Evolutionary conservation across 2,329 filamentous ascomycete genomes (phyloP), one percentile per base, ranked within the genome.

Genomic region (Aspergillus ibericus): DNA sequence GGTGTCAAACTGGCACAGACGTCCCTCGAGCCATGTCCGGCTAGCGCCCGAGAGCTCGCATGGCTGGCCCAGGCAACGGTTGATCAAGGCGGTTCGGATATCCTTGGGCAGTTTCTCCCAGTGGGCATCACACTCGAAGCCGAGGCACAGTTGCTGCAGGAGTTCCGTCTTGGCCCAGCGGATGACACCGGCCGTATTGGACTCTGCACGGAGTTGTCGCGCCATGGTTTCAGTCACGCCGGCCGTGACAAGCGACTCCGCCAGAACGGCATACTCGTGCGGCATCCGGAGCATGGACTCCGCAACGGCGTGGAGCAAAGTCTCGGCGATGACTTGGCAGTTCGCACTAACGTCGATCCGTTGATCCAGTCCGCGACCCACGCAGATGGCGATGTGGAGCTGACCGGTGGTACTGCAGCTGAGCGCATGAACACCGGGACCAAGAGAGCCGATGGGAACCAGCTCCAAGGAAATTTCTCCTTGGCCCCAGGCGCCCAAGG

Each of bases 61-160:
- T 8, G 73, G 70, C 27, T 76, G 71, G 6, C 81, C 81, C 18
- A 78, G 66, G 58, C 79, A 82, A 56, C 81, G 75, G 49, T 73
- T 70, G 2, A 84, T 67, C 18, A 84, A 70, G 6, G 80, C 66
- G n/a, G 71, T 68, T 46, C 82, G 75, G 55, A 83, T 76, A 7
- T 77, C 72, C 15, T 74, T 66, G 3, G 82, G 80, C 10, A 84
- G 68, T 22, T 66, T 70, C 36, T 84, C 82, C 82, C 82, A 85
- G 29, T 82, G 73, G 9, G 74, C 75, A 54, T 84, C 81, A 49
- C 75, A 75, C 40, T 83, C 75, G 29, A 82, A 76, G 0, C 81
- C 81, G 22, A 84, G 68, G 50, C 80, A 81, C 4, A 82, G 68
- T 55, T 79, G 75, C 16, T 75, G 72, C 13, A 84, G 68, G 1